A percentile compares a stretch with the other conserved stretches of the same genome.
These are phyloP conservation scores for Alternaria sp. DNA, from an alignment of 2,329 filamentous ascomycete genomes.

Conservation along the genomic window DNA sequence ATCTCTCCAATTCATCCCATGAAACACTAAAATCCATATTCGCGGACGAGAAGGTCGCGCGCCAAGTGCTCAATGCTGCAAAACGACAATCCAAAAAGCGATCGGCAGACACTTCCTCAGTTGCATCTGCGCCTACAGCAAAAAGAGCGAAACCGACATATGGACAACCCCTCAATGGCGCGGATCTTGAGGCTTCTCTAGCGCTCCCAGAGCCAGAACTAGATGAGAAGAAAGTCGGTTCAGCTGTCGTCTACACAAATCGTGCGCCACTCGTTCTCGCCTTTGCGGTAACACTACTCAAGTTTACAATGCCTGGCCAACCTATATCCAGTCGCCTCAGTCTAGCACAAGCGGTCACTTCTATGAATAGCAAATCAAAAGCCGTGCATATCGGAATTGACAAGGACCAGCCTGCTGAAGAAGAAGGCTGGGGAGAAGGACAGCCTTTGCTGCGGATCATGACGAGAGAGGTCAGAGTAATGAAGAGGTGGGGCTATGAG, in stretches of 20 bases:
- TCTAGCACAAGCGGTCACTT: constrained; percentile 83
- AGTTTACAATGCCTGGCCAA: constrained; percentile 86
- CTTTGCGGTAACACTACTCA: constrained; percentile 77
- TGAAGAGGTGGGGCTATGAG: constrained; percentile 79
- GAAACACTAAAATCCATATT: constrained; percentile 56
- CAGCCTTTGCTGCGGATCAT: constrained; percentile 78
- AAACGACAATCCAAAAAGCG: constrained; percentile 67
- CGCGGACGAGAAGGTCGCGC: constrained; percentile 63
- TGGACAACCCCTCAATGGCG: constrained; percentile 53
- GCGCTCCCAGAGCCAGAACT: constrained; percentile 63
- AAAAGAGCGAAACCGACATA: constrained; percentile 50
- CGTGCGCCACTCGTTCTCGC: constrained; percentile 83
- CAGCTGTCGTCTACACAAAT: constrained; percentile 73
- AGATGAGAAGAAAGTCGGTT: constrained; percentile 68
- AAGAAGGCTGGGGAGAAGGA: constrained; percentile 77
- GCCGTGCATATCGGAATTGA: constrained; percentile 79
- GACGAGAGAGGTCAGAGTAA: constrained; percentile 75
- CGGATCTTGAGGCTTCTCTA: constrained; percentile 70
- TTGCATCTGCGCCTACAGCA: constrained; percentile 21
- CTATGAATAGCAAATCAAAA: constrained; percentile 79
- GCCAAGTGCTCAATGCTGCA: constrained; percentile 65
- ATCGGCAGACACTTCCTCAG: constrained; percentile 45
- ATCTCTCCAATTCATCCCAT: constrained; percentile 60
- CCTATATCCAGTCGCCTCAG: constrained; percentile 85
- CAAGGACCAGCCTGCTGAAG: constrained; percentile 69